Percentiles rank a stretch among this genome's conserved stretches.
Conservation (phyloP, 2,329 filamentous ascomycete species). For the Coniochaeta prunicola region DNA sequence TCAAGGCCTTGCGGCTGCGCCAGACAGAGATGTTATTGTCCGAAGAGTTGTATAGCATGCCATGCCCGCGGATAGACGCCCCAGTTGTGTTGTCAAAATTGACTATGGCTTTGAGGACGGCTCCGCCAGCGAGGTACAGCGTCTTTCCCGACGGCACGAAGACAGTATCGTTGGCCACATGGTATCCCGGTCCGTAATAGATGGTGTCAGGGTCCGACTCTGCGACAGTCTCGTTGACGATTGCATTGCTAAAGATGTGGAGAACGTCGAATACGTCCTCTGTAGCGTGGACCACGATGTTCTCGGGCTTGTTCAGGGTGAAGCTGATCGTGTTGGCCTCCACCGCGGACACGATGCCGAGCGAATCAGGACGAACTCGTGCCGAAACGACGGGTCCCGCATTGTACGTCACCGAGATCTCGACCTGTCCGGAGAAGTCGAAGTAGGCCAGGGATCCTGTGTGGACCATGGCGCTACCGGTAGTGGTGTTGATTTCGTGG, state of each 20-base stretch:
- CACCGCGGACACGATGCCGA: slow-evolving; percentile 5
- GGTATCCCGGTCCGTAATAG: slow-evolving; percentile 20
- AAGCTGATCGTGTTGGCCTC: slow-evolving; percentile 7
- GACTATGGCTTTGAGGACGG: slow-evolving; percentile 9
- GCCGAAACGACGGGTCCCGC: too few species aligned
- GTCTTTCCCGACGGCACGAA: slow-evolving; percentile 11
- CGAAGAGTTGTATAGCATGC: slow-evolving; percentile 11
- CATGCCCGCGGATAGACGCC: slow-evolving; percentile 15
- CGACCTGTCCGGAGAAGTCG: too few species aligned
- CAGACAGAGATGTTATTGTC: slow-evolving; percentile 7
- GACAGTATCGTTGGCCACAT: slow-evolving; percentile 8
- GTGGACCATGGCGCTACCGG: too few species aligned
- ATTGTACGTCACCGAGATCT: too few species aligned
- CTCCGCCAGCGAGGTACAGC: slow-evolving; percentile 13
- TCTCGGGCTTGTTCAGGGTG: slow-evolving; percentile 8
- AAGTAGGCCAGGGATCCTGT: too few species aligned
- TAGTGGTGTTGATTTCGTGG: too few species aligned
- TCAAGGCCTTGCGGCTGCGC: slow-evolving; percentile 10
- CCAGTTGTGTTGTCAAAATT: slow-evolving; percentile 12
- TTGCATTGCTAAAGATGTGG: slow-evolving; percentile 16
- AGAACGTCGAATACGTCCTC: slow-evolving; percentile 18
- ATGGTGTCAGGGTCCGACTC: slow-evolving; percentile 9
- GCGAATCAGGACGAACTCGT: slow-evolving; percentile 10
- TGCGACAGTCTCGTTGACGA: slow-evolving; percentile 9
- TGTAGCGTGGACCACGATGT: slow-evolving; percentile 17